phyloP scores from a whole-genome alignment of 306 rosid species.

The Lathyrus sativus region DNA sequence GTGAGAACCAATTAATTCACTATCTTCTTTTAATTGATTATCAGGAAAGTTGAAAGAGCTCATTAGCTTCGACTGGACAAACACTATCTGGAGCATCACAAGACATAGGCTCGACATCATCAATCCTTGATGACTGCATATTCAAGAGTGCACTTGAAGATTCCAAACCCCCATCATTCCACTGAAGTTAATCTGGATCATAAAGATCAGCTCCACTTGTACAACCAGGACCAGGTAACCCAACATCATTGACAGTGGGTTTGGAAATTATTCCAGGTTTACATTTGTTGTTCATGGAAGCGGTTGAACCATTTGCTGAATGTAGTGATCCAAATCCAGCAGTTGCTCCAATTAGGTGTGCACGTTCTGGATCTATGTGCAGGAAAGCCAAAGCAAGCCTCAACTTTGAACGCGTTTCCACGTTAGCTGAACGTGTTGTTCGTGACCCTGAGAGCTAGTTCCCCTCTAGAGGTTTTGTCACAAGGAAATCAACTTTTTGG shows the following conservation, averaged over 20 bases:
- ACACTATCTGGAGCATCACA: constrained; percentile 60
- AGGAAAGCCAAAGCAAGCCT: constrained; percentile 81
- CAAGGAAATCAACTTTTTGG: too few relatives aligned
- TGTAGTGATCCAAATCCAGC: too few relatives aligned
- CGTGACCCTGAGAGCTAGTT: too few relatives aligned
- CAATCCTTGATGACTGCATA: constrained; percentile 70
- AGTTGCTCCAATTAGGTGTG: constrained; percentile 71
- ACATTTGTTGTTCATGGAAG: constrained; percentile 67
- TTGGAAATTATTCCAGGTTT: constrained; percentile 60
- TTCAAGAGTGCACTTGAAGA: constrained; percentile 63
- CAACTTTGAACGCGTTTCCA: too few relatives aligned
- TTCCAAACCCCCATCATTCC: constrained; percentile 81
- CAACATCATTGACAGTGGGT: constrained; percentile 65
- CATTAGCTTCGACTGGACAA: constrained; percentile 47
- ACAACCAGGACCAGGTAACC: constrained; percentile 62
- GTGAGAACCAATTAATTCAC: constrained; percentile 49
- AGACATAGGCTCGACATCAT: too few relatives aligned
- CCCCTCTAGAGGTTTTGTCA: too few relatives aligned
- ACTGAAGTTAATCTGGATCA: constrained; percentile 98
- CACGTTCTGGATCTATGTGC: too few relatives aligned
- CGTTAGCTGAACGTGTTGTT: too few relatives aligned
- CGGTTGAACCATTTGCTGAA: constrained; percentile 61
- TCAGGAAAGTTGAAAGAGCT: too few relatives aligned
- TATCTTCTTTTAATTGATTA: constrained; percentile 63
- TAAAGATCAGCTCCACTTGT: constrained; percentile 81